Evolutionary conservation across 2,329 filamentous ascomycete species (phyloP), one percentile per base, ranked within the genome.

Genomic region (Hymenoscyphus fraxineus): DNA sequence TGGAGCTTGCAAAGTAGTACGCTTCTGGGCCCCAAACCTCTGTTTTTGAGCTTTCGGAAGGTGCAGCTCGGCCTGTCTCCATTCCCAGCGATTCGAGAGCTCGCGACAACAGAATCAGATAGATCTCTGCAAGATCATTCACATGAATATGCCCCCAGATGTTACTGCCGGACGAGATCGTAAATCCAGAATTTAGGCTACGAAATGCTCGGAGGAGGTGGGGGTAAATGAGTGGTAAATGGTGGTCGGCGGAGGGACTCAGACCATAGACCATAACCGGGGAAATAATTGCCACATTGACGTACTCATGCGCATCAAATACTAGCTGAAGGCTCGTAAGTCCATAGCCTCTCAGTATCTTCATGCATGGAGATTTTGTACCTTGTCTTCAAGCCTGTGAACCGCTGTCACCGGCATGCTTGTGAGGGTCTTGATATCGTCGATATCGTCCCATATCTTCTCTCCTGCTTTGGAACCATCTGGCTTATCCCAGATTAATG

Each of bases 211-310:
- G 51, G 10, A 65, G 12, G 39, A 59, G 16, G 1, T 41, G n/a
- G 6, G 62, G 60, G 16, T 67, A 10, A 1, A 59, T 61, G 3
- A 68, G 51, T n/a, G 66, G 65, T 6, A 60, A 54, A 16, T 65
- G 68, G 32, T 68, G 67, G 4, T 60, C 19, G 13, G 35, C 19
- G 3, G 65, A 69, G 7, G 62, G 61, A 31, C 64, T 65, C n/a
- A 67, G 60, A 0, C 68, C 68, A 58, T 63, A 68, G n/a, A 69
- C 62, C 5, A 64, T 27, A 9, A 35, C 55, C 22, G 68, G 68
- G 6, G 64, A 60, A 13, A 67, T 15, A 12, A 68, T 64, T 9
- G 68, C 64, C 6, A 68, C 62, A 40, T 67, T 63, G 10, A 62
- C 63, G 15, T 56, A 44, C 15, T 35, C 31, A 3, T 44, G 27